phyloP scores from a whole-genome alignment of 768 basidiomycete species.

The Auriscalpium vulgare region DNA sequence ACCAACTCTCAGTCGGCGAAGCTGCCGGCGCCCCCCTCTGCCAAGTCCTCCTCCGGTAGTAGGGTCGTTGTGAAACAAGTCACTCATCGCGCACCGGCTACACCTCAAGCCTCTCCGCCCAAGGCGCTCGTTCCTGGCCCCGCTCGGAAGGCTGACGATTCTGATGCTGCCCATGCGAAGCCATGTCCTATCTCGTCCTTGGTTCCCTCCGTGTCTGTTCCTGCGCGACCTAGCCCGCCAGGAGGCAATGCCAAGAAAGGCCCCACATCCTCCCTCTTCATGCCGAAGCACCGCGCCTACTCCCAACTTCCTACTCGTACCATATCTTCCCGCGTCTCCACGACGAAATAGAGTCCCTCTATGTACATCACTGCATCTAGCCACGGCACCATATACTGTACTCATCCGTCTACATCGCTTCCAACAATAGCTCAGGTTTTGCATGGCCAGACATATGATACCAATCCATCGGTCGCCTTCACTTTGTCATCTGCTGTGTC shows the following conservation, averaged over 20 bases:
- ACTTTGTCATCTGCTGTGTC: too few relatives aligned
- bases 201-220: neutral
- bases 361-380: too few relatives aligned
- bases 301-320: conserved; percentile 21
- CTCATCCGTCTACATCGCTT: too few relatives aligned
- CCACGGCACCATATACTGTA: too few relatives aligned
- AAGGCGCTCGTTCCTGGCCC: neutral
- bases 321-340: conserved; percentile 7
- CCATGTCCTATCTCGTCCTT: neutral
- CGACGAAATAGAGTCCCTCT: conserved; percentile 1
- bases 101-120: neutral
- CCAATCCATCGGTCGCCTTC: too few relatives aligned
- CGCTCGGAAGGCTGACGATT: too few relatives aligned
- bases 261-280: conserved; percentile 55
- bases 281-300: conserved; percentile 66
- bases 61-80: neutral
- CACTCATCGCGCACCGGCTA: conserved; percentile 4
- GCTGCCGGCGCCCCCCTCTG: conserved; percentile 25
- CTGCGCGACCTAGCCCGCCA: neutral
- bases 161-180: too few relatives aligned
- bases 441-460: too few relatives aligned
- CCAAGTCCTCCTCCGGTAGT: conserved; percentile 20
- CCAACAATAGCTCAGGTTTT: too few relatives aligned
- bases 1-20: conserved; percentile 3
- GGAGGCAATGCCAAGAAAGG: conserved; percentile 44